Evolutionary conservation across 768 basidiomycete species (phyloP), one percentile per base, ranked within the genome.

Genomic region (Boletellus emodensis): DNA sequence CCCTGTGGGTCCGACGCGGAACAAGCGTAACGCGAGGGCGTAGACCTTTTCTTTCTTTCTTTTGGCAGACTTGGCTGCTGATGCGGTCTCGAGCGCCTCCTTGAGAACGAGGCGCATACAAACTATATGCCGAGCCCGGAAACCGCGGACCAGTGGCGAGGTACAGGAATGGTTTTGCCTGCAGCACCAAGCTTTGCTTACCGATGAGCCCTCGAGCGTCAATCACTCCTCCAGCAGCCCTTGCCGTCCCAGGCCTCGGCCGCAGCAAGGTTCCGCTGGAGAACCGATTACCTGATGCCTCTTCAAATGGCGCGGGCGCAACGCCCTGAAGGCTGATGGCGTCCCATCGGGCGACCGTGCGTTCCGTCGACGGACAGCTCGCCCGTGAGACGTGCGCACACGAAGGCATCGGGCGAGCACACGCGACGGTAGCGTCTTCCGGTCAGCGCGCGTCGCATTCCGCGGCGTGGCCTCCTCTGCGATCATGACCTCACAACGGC

Each of bases 221-320:
- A 30, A 30, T 40, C 12, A 12, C 11, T 22, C 22, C 24, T 9
- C 24, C 13, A 30, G 15, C 8, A 41, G 28, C 26, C 26, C 17
- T 15, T 17, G n/a, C 15, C 14, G 30, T 39, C 45, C 12, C 34
- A 39, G 39, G 33, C 24, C 14, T 40, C 20, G 48, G 42, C 17
- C 7, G 30, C 26, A 20, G 32, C 24, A 32, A 47, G 36, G 33
- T 33, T 22, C n/a, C 35, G 43, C 33, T 15, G n/a, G 34, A 44
- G 48, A 51, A 49, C 45, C n/a, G 39, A 18, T 17, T 40, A 40
- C n/a, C n/a, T 14, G 49, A 50, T 58, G 47, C n/a, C n/a, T 47
- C 52, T 55, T 35, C 18, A 7, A 9, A 52, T 44, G 45, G 43
- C 30, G 32, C 48, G 26, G 22, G 33, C 2, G 7, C 4, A 20